These are phyloP conservation scores for Shiraia sp. DNA, from an alignment of 2,329 filamentous ascomycete genomes.

Conservation along the genomic window DNA sequence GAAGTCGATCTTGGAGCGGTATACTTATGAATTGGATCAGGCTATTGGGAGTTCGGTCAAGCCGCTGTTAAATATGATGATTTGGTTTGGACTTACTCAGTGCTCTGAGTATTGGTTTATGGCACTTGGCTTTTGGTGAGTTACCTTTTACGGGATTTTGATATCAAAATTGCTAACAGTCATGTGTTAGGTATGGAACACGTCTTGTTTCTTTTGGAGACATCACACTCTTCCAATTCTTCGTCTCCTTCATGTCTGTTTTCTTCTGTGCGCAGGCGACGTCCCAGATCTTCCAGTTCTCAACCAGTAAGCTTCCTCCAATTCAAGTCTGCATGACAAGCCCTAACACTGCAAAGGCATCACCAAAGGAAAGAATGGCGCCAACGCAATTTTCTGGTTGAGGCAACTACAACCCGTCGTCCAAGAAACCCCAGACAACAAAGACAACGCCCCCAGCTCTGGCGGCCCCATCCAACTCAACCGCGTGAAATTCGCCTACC, in stretches of 20 bases:
- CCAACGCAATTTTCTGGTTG: conserved; percentile 54
- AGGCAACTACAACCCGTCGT: conserved; percentile 38
- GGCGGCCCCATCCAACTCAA: conserved; percentile 7
- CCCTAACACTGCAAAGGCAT: conserved; percentile 93
- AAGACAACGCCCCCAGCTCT: conserved; percentile 4
- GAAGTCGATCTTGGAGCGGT: conserved; percentile 57
- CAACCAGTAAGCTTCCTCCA: conserved; percentile 69
- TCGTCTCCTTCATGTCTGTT: conserved; percentile 81
- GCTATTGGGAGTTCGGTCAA: conserved; percentile 22
- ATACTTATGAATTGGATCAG: conserved; percentile 67
- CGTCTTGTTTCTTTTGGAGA: conserved; percentile 42
- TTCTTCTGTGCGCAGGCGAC: conserved; percentile 89
- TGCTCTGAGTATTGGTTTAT: conserved; percentile 75
- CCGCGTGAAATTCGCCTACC: conserved; percentile 4
- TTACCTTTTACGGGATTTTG: no score
- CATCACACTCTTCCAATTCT: conserved; percentile 83
- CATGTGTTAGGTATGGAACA: conserved; percentile 21
- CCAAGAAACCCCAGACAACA: conserved; percentile 26
- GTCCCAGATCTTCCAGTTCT: conserved; percentile 87
- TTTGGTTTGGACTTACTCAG: conserved; percentile 80
- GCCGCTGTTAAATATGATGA: conserved; percentile 13
- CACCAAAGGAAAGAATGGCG: conserved; percentile 87
- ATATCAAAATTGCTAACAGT: neutral
- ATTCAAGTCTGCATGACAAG: neutral
- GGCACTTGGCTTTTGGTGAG: conserved; percentile 80